These are phyloP conservation scores for Plasmodium malariae DNA, from an alignment of 169 alveolate genomes.

Conservation along the genomic window DNA sequence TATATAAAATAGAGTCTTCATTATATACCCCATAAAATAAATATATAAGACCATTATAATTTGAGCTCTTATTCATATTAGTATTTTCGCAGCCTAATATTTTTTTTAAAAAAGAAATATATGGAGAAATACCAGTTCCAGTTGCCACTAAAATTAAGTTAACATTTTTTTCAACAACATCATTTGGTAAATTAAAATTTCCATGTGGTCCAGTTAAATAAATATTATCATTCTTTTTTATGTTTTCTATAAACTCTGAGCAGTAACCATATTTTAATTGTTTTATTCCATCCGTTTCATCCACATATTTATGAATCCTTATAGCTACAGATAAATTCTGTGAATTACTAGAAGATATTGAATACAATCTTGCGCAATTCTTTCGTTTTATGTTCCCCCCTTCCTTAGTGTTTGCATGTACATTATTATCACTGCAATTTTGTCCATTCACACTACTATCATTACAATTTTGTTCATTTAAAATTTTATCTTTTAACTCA, in stretches of 20 bases:
- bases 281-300: not conserved
- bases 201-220: slow-evolving; percentile 76
- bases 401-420: not conserved
- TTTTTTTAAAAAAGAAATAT: slow-evolving; percentile 77
- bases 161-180: slow-evolving; percentile 28
- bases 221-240: slow-evolving; percentile 63
- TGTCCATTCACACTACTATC: not conserved
- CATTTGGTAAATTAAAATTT: slow-evolving; percentile 32
- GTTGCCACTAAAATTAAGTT: slow-evolving; percentile 83
- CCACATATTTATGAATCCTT: slow-evolving; percentile 46
- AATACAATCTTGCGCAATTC: slow-evolving; percentile 42
- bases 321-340: slow-evolving; percentile 55
- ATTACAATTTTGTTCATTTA: no score
- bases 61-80: not conserved
- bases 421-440: not conserved
- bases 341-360: slow-evolving; percentile 49
- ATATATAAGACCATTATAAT: slow-evolving; percentile 47
- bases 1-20: slow-evolving; percentile 77
- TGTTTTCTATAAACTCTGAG: slow-evolving; percentile 49
- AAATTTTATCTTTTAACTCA: not conserved
- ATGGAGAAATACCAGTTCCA: slow-evolving; percentile 87
- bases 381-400: not conserved
- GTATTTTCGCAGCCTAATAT: slow-evolving; percentile 31
- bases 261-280: slow-evolving; percentile 54
- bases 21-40: slow-evolving; percentile 81